phyloP scores from a whole-genome alignment of 352 stramenopile genomes.

The Pythium vanterpoolii region DNA sequence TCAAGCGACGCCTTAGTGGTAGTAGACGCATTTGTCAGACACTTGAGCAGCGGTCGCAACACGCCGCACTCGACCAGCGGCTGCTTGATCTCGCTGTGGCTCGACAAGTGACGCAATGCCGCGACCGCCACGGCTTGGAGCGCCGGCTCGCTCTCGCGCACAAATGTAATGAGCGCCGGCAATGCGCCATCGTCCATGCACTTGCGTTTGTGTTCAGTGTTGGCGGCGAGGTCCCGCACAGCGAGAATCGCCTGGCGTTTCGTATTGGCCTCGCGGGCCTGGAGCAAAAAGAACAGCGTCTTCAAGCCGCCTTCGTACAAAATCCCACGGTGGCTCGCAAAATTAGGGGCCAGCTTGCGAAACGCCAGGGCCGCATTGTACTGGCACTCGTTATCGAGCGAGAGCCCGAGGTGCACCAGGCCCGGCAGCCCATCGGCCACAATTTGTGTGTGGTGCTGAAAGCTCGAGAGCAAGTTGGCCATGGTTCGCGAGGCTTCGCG shows the following conservation, averaged over 20 bases:
- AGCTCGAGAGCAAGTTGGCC: conserved; percentile 93
- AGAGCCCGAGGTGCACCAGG: conserved; percentile 89
- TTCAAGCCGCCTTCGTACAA: conserved; percentile 88
- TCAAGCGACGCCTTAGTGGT: conserved; percentile 79
- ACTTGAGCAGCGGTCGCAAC: conserved; percentile 84
- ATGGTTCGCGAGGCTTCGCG: conserved; percentile 91
- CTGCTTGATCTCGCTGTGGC: conserved; percentile 82
- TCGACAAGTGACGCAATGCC: conserved; percentile 88
- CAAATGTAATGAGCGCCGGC: conserved; percentile 83
- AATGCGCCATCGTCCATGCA: conserved; percentile 89
- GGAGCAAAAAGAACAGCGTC: conserved; percentile 90
- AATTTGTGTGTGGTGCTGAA: conserved; percentile 89
- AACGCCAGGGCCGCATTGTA: conserved; percentile 94
- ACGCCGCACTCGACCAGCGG: conserved; percentile 80
- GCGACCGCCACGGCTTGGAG: conserved; percentile 89
- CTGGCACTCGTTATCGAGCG: conserved; percentile 90
- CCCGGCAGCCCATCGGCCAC: conserved; percentile 88
- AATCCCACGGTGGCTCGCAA: conserved; percentile 82
- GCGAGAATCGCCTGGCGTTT: conserved; percentile 88
- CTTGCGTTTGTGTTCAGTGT: conserved; percentile 83
- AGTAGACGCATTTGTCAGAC: conserved; percentile 69
- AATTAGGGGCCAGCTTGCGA: conserved; percentile 93
- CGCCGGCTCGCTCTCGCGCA: conserved; percentile 84
- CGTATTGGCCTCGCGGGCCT: conserved; percentile 90
- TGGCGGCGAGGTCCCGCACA: conserved; percentile 87